Base-by-base conservation (phyloP, 2,329 filamentous ascomycete genomes). In the Aspergillus versicolor region DNA sequence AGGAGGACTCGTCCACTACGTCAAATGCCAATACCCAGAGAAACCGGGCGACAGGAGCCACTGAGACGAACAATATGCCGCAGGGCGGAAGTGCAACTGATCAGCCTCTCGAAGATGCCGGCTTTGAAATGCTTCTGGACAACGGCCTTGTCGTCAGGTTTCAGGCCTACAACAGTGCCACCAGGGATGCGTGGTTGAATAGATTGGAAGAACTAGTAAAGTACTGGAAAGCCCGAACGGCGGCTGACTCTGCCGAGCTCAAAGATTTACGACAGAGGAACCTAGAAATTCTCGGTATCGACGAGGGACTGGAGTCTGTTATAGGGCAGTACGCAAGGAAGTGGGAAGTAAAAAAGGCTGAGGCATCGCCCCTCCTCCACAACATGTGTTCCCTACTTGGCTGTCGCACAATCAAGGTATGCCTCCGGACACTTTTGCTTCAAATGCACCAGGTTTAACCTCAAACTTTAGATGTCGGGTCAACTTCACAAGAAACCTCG, bases 241-340 rank as follows among this genome's bases (percentile, higher is more conserved):
- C 77, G 15, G 77, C 79, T 7, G 86, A 89, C 65, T 80, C 85
- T 58, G 74, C 75, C 11, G 79, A 85, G 22, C 80, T 84, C 65
- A 85, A 86, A 62, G 71, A 75, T 1, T 80, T 84, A 4, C 80
- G 86, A 19, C 74, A 78, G 52, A 78, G 79, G 52, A 89, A 89
- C 61, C 77, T 88, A 32, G 75, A 81, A 42, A 73, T 79, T 5
- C 76, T 89, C 50, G 81, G 83, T 49, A 86, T 89, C 56, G 85
- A 88, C 65, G 86, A 89, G 66, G 82, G 85, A 62, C 78, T 82
- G 62, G 86, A 89, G 70, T 85, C 86, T 0, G 73, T 82, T 43
- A 72, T 88, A n/a, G 86, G 86, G 9, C 85, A 88, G 65, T 88
- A 85, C 65, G 85, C 85, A 0, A 77, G 80, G 61, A 88, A 88